phyloP scores from a whole-genome alignment of 257 asterid genomes.

The Osmanthus fragrans region DNA sequence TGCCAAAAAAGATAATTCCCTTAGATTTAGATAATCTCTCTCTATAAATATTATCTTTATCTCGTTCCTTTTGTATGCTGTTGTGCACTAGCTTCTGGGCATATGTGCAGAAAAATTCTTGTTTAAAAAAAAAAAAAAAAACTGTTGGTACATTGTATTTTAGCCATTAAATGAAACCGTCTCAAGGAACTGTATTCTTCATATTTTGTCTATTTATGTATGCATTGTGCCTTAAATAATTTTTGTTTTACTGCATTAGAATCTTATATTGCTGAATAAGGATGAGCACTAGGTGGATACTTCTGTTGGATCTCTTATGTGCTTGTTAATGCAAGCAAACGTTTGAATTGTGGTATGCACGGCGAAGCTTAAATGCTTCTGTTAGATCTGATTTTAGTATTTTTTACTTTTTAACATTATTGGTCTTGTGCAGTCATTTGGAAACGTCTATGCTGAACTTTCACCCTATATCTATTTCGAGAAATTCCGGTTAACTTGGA shows the following conservation, averaged over 20 bases:
- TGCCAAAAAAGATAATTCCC: slow-evolving; percentile 26
- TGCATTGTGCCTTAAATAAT: not conserved
- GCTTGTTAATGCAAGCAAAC: slow-evolving; percentile 23
- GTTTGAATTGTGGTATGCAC: too few relatives aligned
- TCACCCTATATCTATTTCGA: not conserved
- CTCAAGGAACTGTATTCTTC: not conserved
- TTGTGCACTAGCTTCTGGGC: slow-evolving; percentile 4
- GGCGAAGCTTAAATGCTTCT: not conserved
- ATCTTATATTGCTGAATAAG: slow-evolving; percentile 11
- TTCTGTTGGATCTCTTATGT: slow-evolving; percentile 36
- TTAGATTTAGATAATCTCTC: slow-evolving; percentile 7
- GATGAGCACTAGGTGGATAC: slow-evolving; percentile 21
- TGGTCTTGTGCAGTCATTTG: not conserved
- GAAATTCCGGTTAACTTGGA: not conserved
- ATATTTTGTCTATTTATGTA: not conserved
- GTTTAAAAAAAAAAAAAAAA: not conserved
- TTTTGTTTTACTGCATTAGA: not conserved
- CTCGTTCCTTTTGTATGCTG: slow-evolving; percentile 16
- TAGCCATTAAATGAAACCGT: not conserved
- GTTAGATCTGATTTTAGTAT: not conserved
- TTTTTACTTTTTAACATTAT: not conserved
- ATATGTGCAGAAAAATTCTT: slow-evolving; percentile 17
- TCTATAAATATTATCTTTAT: slow-evolving; percentile 16
- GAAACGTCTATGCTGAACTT: not conserved
- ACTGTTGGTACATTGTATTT: slow-evolving; percentile 1